A percentile compares a stretch with the other conserved stretches of the same genome.
Evolutionary conservation across 805 yeast genomes (phyloP).

Genomic region (Teunomyces stri): DNA sequence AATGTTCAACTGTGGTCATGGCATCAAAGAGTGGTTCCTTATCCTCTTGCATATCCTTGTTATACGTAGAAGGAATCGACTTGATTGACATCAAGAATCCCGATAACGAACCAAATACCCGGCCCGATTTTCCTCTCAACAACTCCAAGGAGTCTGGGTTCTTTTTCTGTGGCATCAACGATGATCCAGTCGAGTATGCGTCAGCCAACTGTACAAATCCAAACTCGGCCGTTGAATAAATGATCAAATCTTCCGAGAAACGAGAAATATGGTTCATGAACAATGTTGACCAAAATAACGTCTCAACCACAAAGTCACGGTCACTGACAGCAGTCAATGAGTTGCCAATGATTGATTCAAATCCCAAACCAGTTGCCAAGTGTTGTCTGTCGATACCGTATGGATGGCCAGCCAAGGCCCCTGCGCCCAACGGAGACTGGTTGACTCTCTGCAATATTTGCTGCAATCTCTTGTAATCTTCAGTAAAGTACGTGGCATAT

Average conservation of each 20-base stretch:
- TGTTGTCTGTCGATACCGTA: conserved; percentile 97
- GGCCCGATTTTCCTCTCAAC: conserved; percentile 94
- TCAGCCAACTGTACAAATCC: conserved; percentile 92
- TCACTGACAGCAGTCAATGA: conserved; percentile 96
- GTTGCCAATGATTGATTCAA: conserved; percentile 86
- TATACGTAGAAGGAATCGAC: conserved; percentile 96
- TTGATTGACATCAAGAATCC: conserved; percentile 96
- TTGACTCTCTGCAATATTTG: conserved; percentile 83
- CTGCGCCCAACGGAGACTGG: conserved; percentile 90
- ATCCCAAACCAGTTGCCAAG: conserved; percentile 77
- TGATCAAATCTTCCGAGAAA: conserved; percentile 89
- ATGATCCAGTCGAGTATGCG: conserved; percentile 97
- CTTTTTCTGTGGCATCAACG: conserved; percentile 98
- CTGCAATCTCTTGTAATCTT: conserved; percentile 80
- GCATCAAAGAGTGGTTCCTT: conserved; percentile 97
- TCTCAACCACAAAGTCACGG: conserved; percentile 95
- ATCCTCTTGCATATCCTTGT: conserved; percentile 98
- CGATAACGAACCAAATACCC: conserved; percentile 91
- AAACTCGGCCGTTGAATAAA: conserved; percentile 96
- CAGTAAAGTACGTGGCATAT: conserved; percentile 91
- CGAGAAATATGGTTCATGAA: conserved; percentile 96
- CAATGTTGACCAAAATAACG: conserved; percentile 91
- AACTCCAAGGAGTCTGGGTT: conserved; percentile 96
- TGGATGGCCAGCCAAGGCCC: conserved; percentile 99
- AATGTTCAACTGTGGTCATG: conserved; percentile 87